Conservation (phyloP, 2,329 filamentous ascomycete species). For the Acrocalymma vagum region DNA sequence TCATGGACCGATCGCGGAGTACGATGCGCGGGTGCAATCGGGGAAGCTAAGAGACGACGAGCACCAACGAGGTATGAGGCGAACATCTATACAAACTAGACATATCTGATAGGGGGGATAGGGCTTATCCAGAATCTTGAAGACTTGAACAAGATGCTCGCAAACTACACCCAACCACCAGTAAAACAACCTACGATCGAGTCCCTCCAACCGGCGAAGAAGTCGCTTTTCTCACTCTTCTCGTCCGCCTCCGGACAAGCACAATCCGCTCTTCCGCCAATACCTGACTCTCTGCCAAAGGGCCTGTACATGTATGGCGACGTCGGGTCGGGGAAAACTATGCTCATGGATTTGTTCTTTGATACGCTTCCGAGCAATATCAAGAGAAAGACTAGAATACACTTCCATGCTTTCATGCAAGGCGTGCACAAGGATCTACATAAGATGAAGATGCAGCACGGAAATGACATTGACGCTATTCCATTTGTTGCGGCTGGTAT, state of each 20-base stretch:
- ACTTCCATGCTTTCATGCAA: slow-evolving; percentile 99
- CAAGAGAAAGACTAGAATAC: slow-evolving; percentile 85
- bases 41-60: slow-evolving; percentile 85
- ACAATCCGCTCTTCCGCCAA: slow-evolving; percentile 54
- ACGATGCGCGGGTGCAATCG: slow-evolving; percentile 79
- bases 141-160: slow-evolving; percentile 84
- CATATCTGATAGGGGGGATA: too few relatives aligned
- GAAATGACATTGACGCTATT: slow-evolving; percentile 87
- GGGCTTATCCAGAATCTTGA: slow-evolving; percentile 90
- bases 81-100: neutral
- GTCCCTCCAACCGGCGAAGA: slow-evolving; percentile 65
- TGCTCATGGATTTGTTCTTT: slow-evolving; percentile 99
- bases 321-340: slow-evolving; percentile 97
- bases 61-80: slow-evolving; percentile 80
- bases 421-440: slow-evolving; percentile 92
- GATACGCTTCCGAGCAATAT: slow-evolving; percentile 87
- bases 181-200: slow-evolving; percentile 82
- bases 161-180: slow-evolving; percentile 74
- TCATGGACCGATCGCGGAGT: slow-evolving; percentile 82
- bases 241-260: slow-evolving; percentile 54
- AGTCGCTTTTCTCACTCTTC: slow-evolving; percentile 69
- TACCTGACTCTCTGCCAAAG: slow-evolving; percentile 79
- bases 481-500: slow-evolving; percentile 96
- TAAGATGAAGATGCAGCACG: slow-evolving; percentile 86
- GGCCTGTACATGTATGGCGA: slow-evolving; percentile 96